These are phyloP conservation scores for Colletotrichum costaricense DNA, from an alignment of 2,329 filamentous ascomycete species.

Conservation along the genomic window DNA sequence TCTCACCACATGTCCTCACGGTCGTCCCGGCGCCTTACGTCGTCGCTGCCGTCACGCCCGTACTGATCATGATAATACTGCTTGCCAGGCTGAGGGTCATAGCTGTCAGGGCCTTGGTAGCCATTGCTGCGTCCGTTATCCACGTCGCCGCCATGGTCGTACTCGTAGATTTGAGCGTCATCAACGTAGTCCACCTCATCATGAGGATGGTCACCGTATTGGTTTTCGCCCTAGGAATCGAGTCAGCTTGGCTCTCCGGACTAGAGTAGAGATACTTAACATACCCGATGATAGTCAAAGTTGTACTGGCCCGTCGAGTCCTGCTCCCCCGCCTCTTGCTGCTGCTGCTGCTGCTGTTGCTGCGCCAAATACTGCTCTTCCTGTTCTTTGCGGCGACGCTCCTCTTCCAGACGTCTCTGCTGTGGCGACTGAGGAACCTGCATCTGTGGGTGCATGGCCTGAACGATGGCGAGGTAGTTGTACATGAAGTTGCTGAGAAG, in stretches of 20 bases:
- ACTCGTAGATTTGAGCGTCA: constrained; percentile 64
- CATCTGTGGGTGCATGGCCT: constrained; percentile 98
- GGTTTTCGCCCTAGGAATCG: constrained; percentile 52
- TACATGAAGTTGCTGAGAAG: constrained; percentile 99
- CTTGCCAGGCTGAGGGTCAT: constrained; percentile 50
- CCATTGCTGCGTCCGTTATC: constrained; percentile 46
- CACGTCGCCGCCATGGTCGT: constrained; percentile 58
- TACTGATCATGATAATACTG: constrained; percentile 54
- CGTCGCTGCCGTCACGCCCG: constrained; percentile 44
- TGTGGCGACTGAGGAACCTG: constrained; percentile 88
- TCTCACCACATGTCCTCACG: constrained; percentile 56
- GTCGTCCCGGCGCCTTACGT: constrained; percentile 47
- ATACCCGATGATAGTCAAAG: constrained; percentile 65
- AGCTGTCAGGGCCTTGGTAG: constrained; percentile 51
- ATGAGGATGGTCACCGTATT: constrained; percentile 59
- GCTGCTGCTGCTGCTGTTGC: constrained; percentile 55
- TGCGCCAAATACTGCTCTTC: constrained; percentile 61
- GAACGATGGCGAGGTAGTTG: constrained; percentile 96
- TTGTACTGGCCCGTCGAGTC: constrained; percentile 61
- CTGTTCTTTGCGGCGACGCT: constrained; percentile 61
- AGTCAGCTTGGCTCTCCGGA: constrained; percentile 1
- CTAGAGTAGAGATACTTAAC: constrained; percentile 38
- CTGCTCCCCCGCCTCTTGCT: constrained; percentile 57
- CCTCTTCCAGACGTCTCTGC: constrained; percentile 71
- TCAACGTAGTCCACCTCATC: constrained; percentile 62